Base-by-base conservation (phyloP, 768 basidiomycete genomes). In the Mycena leptocephala region DNA sequence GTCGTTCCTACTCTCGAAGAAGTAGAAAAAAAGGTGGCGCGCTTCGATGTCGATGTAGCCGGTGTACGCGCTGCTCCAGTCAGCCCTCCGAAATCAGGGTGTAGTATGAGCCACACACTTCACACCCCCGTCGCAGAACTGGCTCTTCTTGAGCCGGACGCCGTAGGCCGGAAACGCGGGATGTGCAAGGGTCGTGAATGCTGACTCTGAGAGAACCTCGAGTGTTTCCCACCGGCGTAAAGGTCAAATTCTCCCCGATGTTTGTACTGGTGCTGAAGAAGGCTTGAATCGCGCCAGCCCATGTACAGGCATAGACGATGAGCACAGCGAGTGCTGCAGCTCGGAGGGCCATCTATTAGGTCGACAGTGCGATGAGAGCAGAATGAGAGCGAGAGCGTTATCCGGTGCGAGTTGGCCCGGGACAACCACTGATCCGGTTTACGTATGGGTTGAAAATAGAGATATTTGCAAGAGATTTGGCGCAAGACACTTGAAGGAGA, bases 21-120 rank as follows among this genome's bases (percentile, higher is more conserved):
- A 92, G 83, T 90, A 91, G 85, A 92, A 91, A 77, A 89, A 89
- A 10, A 90, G 53, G 61, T 89, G 89, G 30, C 88, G 84, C 18
- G 87, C 88, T 67, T 88, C 82, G 59, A 87, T 83, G 77, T 90
- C 90, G 68, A 90, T 87, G 78, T 90, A 90, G 13, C 90, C 89
- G 1, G 88, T 88, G 80, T 87, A 90, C 22, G 84, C 80, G n/a
- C 88, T 89, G 53, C 48, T 51, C 28, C 10, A 59, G 22, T 48
- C 18, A 58, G 64, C 39, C n/a, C 24, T 20, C 35, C 24, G 53
- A 55, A 18, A 55, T 41, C 32, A 24, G n/a, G 24, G 53, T 55
- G 53, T 55, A 55, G 53, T 55, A 55, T 55, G 53, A 55, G 53
- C 53, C 39, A 68, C 85, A 48, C 22, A 87, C 86, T 81, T 83